Percentiles rank a stretch among this genome's conserved stretches.
Conservation (phyloP, 2,329 filamentous ascomycete species). For the Tolypocladium amazonense region DNA sequence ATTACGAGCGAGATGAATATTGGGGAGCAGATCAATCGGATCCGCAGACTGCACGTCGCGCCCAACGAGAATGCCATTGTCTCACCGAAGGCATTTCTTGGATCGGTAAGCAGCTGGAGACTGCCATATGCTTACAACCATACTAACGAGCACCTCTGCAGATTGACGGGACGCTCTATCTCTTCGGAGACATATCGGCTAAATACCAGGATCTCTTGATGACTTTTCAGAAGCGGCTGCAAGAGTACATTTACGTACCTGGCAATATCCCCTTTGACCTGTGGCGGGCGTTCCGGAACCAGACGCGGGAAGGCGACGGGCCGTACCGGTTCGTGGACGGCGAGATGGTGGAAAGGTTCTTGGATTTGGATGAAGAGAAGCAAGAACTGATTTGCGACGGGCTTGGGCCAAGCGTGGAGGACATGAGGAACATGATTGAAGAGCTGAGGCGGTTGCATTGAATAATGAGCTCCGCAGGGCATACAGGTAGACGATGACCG, state of each 20-base stretch:
- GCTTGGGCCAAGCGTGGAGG: slow-evolving; percentile 49
- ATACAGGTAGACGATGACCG: not conserved
- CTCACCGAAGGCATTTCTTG: slow-evolving; percentile 75
- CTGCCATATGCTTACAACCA: not conserved
- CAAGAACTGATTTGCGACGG: slow-evolving; percentile 44
- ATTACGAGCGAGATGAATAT: slow-evolving; percentile 73
- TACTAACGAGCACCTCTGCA: slow-evolving; percentile 22
- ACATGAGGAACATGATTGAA: slow-evolving; percentile 52
- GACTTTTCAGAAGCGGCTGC: slow-evolving; percentile 64
- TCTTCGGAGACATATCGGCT: slow-evolving; percentile 71
- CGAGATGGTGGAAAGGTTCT: slow-evolving; percentile 76
- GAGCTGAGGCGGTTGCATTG: slow-evolving; percentile 53
- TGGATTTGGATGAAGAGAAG: slow-evolving; percentile 54
- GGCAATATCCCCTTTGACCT: slow-evolving; percentile 67
- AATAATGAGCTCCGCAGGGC: too few species aligned
- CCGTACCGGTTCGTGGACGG: slow-evolving; percentile 88
- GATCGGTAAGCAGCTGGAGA: slow-evolving; percentile 52
- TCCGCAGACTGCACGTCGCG: slow-evolving; percentile 62
- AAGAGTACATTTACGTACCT: slow-evolving; percentile 52
- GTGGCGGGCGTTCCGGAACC: slow-evolving; percentile 75
- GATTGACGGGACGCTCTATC: slow-evolving; percentile 85
- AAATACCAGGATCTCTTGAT: slow-evolving; percentile 70
- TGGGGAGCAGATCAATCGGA: slow-evolving; percentile 88
- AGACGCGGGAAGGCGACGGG: slow-evolving; percentile 60
- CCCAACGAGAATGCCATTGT: slow-evolving; percentile 56